phyloP scores from a whole-genome alignment of 2,329 filamentous ascomycete genomes.

The Colletotrichum falcatum region DNA sequence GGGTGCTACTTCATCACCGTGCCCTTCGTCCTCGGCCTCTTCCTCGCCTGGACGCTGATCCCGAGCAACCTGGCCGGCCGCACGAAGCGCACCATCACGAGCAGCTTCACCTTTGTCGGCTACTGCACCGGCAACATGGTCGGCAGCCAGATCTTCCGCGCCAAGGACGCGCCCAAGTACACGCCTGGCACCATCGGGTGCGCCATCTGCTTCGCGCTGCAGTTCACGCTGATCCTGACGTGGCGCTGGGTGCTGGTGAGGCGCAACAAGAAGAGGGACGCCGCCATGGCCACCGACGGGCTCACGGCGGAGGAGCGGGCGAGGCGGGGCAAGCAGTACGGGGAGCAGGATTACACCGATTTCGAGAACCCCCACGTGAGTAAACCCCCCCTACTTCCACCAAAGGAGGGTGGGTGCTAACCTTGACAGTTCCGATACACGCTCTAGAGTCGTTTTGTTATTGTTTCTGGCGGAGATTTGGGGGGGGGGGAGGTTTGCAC shows the following conservation, averaged over 20 bases:
- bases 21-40: conserved; percentile 44
- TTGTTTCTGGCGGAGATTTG: rapidly evolving
- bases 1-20: conserved; percentile 53
- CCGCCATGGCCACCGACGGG: conserved; percentile 46
- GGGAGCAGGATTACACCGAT: conserved; percentile 53
- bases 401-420: not conserved
- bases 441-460: not conserved
- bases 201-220: conserved; percentile 52
- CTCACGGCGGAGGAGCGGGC: conserved; percentile 51
- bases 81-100: conserved; percentile 60
- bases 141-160: conserved; percentile 59
- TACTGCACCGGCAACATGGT: conserved; percentile 63
- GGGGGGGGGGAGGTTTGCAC: too few relatives aligned
- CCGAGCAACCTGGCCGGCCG: conserved; percentile 60
- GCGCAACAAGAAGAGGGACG: conserved; percentile 53
- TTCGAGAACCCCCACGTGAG: conserved; percentile 53
- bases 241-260: conserved; percentile 56
- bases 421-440: conserved; percentile 6
- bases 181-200: conserved; percentile 56
- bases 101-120: conserved; percentile 58
- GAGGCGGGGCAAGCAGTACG: conserved; percentile 48
- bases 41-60: conserved; percentile 45
- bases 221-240: conserved; percentile 52
- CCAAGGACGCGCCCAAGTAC: conserved; percentile 57
- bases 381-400: not conserved